phyloP scores from a whole-genome alignment of 768 basidiomycete species.

The Leccinum boreale region DNA sequence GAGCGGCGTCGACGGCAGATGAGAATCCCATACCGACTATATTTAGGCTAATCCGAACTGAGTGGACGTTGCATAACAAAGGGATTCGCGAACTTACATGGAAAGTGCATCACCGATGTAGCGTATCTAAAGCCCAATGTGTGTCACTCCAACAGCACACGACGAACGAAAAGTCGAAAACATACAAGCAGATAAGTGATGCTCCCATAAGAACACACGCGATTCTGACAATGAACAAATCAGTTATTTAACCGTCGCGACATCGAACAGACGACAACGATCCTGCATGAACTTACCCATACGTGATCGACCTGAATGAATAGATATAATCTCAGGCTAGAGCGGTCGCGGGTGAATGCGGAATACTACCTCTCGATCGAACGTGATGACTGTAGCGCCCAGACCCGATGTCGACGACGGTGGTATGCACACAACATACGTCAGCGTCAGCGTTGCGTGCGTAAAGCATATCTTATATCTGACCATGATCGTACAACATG shows the following conservation, averaged over 20 bases:
- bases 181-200: constrained; percentile 9
- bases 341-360: neutral
- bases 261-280: neutral
- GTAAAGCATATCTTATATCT: neutral
- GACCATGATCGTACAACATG: constrained; percentile 21
- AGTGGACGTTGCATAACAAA: neutral
- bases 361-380: constrained; percentile 16
- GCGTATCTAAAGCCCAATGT: constrained; percentile 13
- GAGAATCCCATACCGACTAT: constrained; percentile 2
- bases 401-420: neutral
- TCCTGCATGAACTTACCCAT: constrained; percentile 13
- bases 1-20: neutral
- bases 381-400: constrained; percentile 10
- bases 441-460: neutral
- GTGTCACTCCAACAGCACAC: neutral
- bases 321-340: neutral
- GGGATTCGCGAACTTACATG: constrained; percentile 8
- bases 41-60: constrained; percentile 7
- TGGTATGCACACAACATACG: neutral
- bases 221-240: neutral
- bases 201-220: neutral
- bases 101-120: constrained; percentile 20
- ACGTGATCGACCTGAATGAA: constrained; percentile 14
- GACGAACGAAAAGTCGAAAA: neutral
- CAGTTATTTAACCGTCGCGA: neutral